These are phyloP conservation scores for Ustilago cynodontis DNA, from an alignment of 1,284 basidiomycete species.

Conservation along the genomic window DNA sequence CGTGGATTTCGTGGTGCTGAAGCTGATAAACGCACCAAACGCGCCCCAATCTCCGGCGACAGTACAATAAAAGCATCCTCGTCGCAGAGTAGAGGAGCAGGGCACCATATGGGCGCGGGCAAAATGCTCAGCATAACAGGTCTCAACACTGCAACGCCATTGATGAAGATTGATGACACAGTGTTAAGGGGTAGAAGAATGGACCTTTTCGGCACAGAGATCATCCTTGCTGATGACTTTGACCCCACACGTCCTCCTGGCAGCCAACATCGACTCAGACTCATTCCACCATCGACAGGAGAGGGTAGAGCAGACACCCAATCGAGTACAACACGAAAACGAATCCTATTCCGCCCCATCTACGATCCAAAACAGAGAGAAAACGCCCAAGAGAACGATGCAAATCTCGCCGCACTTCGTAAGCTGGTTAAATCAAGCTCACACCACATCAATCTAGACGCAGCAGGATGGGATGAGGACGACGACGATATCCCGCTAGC, in stretches of 20 bases:
- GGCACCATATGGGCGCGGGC: conserved; percentile 20
- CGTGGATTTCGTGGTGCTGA: conserved; percentile 10
- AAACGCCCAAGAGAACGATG: background rate
- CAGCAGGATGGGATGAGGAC: background rate
- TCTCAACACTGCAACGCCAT: conserved; percentile 25
- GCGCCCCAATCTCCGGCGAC: background rate
- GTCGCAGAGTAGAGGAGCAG: background rate
- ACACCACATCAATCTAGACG: background rate
- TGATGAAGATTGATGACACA: conserved; percentile 45
- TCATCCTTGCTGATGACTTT: conserved; percentile 30
- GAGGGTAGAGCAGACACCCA: background rate
- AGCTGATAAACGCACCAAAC: background rate
- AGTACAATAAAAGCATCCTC: background rate
- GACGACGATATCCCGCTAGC: conserved; percentile 1
- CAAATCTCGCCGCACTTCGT: conserved; percentile 1
- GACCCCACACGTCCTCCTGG: conserved; percentile 24
- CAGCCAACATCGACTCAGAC: conserved; percentile 26
- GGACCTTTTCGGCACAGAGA: conserved; percentile 39
- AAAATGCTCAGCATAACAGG: conserved; percentile 42
- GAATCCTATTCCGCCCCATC: conserved; percentile 34
- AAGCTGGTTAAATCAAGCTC: background rate
- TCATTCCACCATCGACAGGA: conserved; percentile 3
- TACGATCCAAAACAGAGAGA: conserved; percentile 36
- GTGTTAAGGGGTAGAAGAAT: conserved; percentile 25
- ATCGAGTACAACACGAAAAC: conserved; percentile 16